Conservation (phyloP, 2,329 filamentous ascomycete species). For the Calonectria pauciramosa region DNA sequence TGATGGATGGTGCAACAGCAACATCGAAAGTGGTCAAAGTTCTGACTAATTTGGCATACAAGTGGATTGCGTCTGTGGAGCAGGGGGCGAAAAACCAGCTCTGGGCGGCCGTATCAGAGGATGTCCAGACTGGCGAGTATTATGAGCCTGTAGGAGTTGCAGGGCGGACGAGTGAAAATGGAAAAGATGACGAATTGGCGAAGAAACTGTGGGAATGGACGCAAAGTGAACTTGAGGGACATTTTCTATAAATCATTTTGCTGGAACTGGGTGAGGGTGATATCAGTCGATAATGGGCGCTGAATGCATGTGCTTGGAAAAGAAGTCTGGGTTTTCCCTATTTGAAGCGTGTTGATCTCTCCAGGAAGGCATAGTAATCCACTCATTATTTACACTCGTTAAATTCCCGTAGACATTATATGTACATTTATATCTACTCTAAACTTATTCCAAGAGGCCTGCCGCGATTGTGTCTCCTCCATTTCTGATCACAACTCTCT, state of each 20-base stretch:
- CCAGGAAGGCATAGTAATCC: background rate
- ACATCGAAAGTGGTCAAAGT: conserved; percentile 20
- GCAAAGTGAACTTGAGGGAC: conserved; percentile 46
- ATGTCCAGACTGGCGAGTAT: conserved; percentile 50
- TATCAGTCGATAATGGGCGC: too few relatives aligned
- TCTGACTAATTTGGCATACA: conserved; percentile 29
- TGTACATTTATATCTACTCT: conserved; percentile 13
- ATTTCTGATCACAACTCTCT: conserved; percentile 84
- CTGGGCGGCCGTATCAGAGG: conserved; percentile 55
- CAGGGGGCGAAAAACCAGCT: conserved; percentile 57
- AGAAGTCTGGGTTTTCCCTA: background rate
- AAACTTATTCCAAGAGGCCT: conserved; percentile 79
- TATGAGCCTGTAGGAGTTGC: conserved; percentile 51
- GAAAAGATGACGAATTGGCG: conserved; percentile 45
- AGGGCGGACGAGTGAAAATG: conserved; percentile 36
- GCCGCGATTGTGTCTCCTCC: conserved; percentile 89
- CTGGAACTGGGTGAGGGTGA: too few relatives aligned
- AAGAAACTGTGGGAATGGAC: conserved; percentile 54
- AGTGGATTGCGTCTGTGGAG: conserved; percentile 42
- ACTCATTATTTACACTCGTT: background rate
- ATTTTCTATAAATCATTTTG: background rate
- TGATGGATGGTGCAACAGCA: conserved; percentile 30
- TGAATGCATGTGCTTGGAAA: background rate
- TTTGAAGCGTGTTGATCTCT: background rate
- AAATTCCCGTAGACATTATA: background rate